A percentile compares a stretch with the other conserved stretches of the same genome.
Conservation (phyloP, 1,139 yeast species). For the Debaryomycetaceae sp. region DNA sequence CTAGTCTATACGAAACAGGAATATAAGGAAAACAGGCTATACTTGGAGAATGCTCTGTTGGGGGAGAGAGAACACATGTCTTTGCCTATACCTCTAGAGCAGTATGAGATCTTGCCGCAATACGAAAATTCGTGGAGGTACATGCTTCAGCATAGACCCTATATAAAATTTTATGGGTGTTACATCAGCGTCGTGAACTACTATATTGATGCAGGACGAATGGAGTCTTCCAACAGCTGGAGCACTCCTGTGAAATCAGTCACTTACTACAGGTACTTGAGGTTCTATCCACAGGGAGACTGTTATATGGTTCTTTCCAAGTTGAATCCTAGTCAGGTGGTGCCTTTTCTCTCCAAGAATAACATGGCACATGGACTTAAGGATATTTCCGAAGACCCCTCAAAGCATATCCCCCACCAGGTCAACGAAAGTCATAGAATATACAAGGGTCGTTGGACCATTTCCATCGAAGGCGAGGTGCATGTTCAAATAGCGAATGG, state of each 20-base stretch:
- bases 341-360: slow-evolving; percentile 47
- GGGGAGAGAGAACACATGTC: not conserved
- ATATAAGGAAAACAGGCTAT: slow-evolving; percentile 41
- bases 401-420: slow-evolving; percentile 3
- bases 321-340: slow-evolving; percentile 61
- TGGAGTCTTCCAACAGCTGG: slow-evolving; percentile 67
- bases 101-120: slow-evolving; percentile 37
- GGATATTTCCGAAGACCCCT: not conserved
- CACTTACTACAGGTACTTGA: slow-evolving; percentile 79
- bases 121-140: slow-evolving; percentile 52
- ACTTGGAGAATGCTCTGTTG: slow-evolving; percentile 6
- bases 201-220: slow-evolving; percentile 72
- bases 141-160: slow-evolving; percentile 56
- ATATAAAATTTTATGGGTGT: slow-evolving; percentile 74
- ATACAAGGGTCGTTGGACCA: slow-evolving; percentile 53
- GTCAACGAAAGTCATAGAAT: slow-evolving; percentile 34
- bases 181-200: slow-evolving; percentile 85
- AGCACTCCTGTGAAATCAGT: slow-evolving; percentile 74
- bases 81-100: slow-evolving; percentile 43
- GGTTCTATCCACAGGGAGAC: slow-evolving; percentile 79
- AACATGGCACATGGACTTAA: slow-evolving; percentile 15
- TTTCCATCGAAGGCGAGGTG: slow-evolving; percentile 48
- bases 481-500: slow-evolving; percentile 56
- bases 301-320: slow-evolving; percentile 65
- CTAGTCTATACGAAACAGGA: slow-evolving; percentile 55